Evolutionary conservation across 495 filamentous ascomycete genomes (phyloP), one percentile per base, ranked within the genome.

Genomic region (Aspergillus coremiiformis): DNA sequence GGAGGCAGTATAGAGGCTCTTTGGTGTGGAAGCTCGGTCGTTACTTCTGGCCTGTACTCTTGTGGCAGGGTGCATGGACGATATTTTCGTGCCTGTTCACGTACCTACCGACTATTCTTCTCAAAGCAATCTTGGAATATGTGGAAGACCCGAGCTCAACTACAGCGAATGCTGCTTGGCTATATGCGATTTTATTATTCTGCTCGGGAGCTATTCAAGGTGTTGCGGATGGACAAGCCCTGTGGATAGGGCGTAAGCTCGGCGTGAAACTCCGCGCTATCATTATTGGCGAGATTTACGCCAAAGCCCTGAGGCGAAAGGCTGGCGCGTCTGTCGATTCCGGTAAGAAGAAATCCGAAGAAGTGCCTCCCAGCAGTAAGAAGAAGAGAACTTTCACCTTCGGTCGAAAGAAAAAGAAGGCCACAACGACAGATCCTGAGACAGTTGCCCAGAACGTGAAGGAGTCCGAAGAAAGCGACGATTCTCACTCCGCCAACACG

Each of bases 211-310:
- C 84, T 39, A 67, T 88, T 30, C 83, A 90, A 49, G 90, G 91
- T 5, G 71, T 93, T 19, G 83, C 82, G 21, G 87, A 88, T 66
- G 85, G 83, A 14, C 90, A 95, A 66, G 87, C 90, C n/a, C 79
- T 99, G 0, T 97, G 84, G 81, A 84, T 95, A 47, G 94, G 94
- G 15, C 85, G 94, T 39, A 94, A 88, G 65, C 88, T 97, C 49
- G 95, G 91, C 66, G 89, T 99, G 56, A 84, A 86, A 47, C 74
- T 97, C 30, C 87, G 92, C 32, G 90, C 94, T 21, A 90, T 99
- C 58, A 89, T 99, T 37, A 87, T 99, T 60, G 94, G 94, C 42
- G 94, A 99, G 63, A 90, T 99, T 33, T 99, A 97, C 64, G 87
- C 92, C 32, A 99, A 99, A 68, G 89, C 94, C 4, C 77, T 99